These are phyloP conservation scores for Vaccinium myrtillus DNA, from an alignment of 148 eudicot species.

Conservation along the genomic window DNA sequence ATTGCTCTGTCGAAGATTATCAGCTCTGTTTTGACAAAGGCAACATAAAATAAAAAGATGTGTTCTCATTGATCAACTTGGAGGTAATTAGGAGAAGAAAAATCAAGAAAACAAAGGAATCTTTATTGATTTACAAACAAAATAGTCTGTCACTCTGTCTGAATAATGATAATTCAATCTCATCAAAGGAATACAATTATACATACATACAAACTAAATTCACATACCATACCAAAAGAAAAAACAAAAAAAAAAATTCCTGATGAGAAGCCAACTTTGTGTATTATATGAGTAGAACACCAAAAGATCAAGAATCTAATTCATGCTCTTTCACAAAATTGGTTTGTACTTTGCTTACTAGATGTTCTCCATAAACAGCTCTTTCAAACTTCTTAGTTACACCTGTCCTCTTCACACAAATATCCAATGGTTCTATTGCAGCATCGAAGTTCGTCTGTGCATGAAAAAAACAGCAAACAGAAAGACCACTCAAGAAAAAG, in stretches of 20 bases:
- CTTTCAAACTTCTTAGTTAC: constrained; percentile 60
- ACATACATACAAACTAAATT: neutral
- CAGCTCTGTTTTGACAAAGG: too few species aligned
- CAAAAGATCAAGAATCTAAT: neutral
- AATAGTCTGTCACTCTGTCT: neutral
- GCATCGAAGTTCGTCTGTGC: constrained; percentile 88
- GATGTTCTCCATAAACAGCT: constrained; percentile 90
- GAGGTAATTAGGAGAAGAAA: too few species aligned
- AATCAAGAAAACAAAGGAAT: too few species aligned
- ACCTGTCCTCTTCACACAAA: constrained; percentile 60
- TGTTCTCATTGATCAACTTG: too few species aligned
- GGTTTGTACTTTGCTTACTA: constrained; percentile 68
- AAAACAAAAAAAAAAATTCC: neutral
- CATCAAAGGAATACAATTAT: neutral
- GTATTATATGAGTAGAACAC: neutral
- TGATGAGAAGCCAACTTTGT: neutral
- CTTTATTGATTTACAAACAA: neutral
- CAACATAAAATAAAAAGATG: too few species aligned
- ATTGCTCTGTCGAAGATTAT: too few species aligned
- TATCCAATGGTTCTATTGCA: constrained; percentile 71
- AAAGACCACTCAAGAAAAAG: neutral
- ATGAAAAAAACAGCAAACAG: neutral
- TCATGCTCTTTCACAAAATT: constrained; percentile 50
- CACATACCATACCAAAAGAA: neutral
- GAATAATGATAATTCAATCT: neutral